Evolutionary conservation across 1,139 yeast genomes (phyloP), one percentile per base, ranked within the genome.

Genomic region (Lodderomyces jiufengensis): DNA sequence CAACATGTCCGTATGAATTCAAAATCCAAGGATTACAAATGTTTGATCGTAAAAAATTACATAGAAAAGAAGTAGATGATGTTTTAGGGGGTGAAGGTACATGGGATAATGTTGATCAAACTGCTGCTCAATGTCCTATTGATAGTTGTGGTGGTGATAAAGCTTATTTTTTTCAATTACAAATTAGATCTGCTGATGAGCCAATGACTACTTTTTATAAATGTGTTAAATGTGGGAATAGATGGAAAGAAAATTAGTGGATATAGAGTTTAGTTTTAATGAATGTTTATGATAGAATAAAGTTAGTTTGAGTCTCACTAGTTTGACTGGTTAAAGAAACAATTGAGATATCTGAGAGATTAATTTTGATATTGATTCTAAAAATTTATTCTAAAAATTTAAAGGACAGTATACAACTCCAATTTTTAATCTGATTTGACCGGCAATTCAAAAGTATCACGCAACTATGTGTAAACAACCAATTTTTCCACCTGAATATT

Each of bases 81-180:
- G 96, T 92, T 9, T 72, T 92, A 20, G 98, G 99, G 41, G 96
- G 96, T 28, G 94, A 82, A 47, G 97, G 96, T 20, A 95, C 97
- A 3, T 92, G 98, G 98, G 98, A 92, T 57, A 90, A 92, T 55
- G 98, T 94, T 22, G 98, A 94, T 55, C 92, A 84, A 52, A 84
- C 92, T 0, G 68, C 78, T 2, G 84, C 92, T 0, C 95, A 92
- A 56, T 92, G 98, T 67, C 96, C 97, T 3, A 70, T 77, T 30
- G 95, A 85, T 44, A 61, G 72, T 1, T 92, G 98, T 67, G 95
- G 88, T 32, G 83, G 84, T 44, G 85, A 79, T 48, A 85, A 87
- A 59, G 99, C 98, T 0, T 92, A 94, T 61, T 92, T 87, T 70
- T 94, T 90, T 73, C 98, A 92, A 63, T 70, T 92, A 42, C 99